Evolutionary conservation across 441 rosid genomes (phyloP).

Genomic region (Brassica balearica): DNA sequence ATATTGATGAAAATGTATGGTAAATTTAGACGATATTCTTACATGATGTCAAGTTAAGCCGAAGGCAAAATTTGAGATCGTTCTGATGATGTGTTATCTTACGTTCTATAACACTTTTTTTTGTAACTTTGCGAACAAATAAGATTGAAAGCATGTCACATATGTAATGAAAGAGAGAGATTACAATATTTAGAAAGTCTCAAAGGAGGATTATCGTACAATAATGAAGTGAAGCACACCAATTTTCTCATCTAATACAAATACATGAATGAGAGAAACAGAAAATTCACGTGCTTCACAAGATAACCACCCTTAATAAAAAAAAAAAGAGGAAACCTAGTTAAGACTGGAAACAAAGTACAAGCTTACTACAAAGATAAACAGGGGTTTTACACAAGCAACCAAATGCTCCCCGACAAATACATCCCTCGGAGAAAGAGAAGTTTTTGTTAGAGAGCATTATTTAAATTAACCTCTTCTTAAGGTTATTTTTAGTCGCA

Average conservation of each 20-base stretch:
- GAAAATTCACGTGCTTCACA: conserved; percentile 94
- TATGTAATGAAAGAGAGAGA: background rate
- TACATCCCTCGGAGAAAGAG: conserved; percentile 67
- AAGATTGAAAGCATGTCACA: background rate
- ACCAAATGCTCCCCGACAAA: conserved; percentile 83
- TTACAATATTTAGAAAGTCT: conserved; percentile 19
- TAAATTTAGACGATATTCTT: conserved; percentile 2
- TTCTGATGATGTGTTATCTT: conserved; percentile 4
- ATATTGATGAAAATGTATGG: conserved; percentile 16
- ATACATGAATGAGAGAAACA: conserved; percentile 40
- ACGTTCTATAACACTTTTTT: background rate
- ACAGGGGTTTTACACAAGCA: conserved; percentile 45
- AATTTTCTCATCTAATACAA: conserved; percentile 67
- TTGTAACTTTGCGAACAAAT: background rate
- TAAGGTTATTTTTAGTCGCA: conserved; percentile 15
- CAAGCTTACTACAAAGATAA: conserved; percentile 37
- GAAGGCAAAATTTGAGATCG: conserved; percentile 27
- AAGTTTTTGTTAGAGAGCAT: conserved; percentile 93
- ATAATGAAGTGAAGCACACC: conserved; percentile 81
- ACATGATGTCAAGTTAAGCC: conserved; percentile 27
- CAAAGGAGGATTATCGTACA: conserved; percentile 30
- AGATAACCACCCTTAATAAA: conserved; percentile 39
- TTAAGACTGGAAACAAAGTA: background rate
- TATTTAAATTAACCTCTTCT: conserved; percentile 42
- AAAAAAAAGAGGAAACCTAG: background rate